Evolutionary conservation across 1,284 basidiomycete genomes (phyloP).

Genomic region (Apiotrichum siamense): DNA sequence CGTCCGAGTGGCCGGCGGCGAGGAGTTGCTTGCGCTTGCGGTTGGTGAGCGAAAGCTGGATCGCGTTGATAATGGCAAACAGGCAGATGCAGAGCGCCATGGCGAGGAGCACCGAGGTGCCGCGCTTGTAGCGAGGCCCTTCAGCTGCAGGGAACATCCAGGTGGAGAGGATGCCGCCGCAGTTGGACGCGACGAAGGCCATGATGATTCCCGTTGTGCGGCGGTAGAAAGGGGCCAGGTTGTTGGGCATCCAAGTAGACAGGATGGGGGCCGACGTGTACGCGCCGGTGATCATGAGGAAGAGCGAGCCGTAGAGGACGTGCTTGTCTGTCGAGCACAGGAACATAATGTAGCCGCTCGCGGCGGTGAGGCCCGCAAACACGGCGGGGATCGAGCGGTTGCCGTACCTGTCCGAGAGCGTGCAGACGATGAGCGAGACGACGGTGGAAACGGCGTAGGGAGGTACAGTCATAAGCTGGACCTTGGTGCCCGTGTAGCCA

Average conservation of each 20-base stretch:
- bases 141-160: constrained; percentile 53
- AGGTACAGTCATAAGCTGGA: constrained; percentile 52
- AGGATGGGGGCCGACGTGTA: constrained; percentile 32
- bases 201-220: constrained; percentile 56
- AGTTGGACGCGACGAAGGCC: constrained; percentile 54
- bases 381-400: constrained; percentile 49
- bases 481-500: constrained; percentile 46
- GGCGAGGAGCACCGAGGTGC: constrained; percentile 31
- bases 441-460: constrained; percentile 55
- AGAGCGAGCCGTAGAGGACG: constrained; percentile 38
- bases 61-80: constrained; percentile 15
- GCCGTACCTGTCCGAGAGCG: constrained; percentile 54
- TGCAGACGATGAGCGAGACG: constrained; percentile 51
- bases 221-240: constrained; percentile 55
- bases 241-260: constrained; percentile 51
- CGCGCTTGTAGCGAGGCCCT: constrained; percentile 48
- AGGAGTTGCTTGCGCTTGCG: neutral
- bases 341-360: constrained; percentile 40
- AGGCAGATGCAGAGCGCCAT: constrained; percentile 9
- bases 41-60: constrained; percentile 16
- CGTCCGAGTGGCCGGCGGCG: neutral
- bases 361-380: constrained; percentile 21
- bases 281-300: constrained; percentile 41
- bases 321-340: constrained; percentile 24
- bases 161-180: constrained; percentile 56